Percentiles rank a stretch among this genome's conserved stretches.
These are phyloP conservation scores for Microbotryomycetes sp. DNA, from an alignment of 1,284 basidiomycete species.

Conservation along the genomic window DNA sequence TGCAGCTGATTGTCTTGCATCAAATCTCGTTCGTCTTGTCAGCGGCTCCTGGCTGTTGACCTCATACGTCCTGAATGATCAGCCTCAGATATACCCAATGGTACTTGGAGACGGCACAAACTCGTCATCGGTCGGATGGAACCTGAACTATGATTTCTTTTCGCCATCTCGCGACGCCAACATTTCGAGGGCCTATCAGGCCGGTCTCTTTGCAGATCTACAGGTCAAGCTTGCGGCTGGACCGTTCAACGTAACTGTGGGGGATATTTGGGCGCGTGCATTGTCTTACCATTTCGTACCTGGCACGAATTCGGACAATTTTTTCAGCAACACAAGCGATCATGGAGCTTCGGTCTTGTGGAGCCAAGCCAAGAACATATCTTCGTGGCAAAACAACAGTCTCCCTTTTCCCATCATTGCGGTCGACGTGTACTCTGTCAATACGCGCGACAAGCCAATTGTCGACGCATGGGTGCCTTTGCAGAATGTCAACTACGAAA, in stretches of 20 bases:
- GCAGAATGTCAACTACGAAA: constrained; percentile 25
- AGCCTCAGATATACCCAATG: constrained; percentile 41
- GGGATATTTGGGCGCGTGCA: constrained; percentile 2
- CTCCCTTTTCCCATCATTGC: constrained; percentile 29
- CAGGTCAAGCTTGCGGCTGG: constrained; percentile 11
- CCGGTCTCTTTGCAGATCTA: constrained; percentile 5
- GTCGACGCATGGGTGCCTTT: constrained; percentile 1
- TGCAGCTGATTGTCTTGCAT: no score
- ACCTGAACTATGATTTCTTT: constrained; percentile 20
- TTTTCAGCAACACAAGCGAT: constrained; percentile 4
- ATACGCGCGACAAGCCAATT: constrained; percentile 3
- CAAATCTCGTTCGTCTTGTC: no score
- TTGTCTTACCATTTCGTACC: constrained; percentile 26
- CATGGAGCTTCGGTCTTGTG: constrained; percentile 16
- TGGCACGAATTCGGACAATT: constrained; percentile 22
- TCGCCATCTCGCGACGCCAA: background rate
- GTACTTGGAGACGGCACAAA: constrained; percentile 3
- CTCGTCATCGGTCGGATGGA: constrained; percentile 10
- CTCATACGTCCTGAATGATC: constrained; percentile 54
- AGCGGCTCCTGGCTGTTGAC: constrained; percentile 61
- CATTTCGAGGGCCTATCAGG: background rate
- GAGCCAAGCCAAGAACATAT: constrained; percentile 9
- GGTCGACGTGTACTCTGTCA: constrained; percentile 13
- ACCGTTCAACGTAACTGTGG: constrained; percentile 24
- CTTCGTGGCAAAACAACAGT: constrained; percentile 7